Conservation (phyloP, 176 grass and related monocot species). For the Dendrocalamus sinicus region DNA sequence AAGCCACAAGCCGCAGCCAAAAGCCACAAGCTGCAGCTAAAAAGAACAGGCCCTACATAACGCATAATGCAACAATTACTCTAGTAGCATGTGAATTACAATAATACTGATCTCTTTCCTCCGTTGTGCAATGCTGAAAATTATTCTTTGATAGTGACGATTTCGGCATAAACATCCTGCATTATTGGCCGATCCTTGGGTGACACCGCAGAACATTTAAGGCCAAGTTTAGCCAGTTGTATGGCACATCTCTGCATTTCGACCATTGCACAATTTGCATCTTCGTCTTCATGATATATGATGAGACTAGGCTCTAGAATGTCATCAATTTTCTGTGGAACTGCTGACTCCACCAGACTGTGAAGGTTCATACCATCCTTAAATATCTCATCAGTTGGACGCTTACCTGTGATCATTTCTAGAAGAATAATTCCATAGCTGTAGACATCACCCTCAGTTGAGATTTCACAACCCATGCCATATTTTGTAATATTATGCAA, state of each 20-base stretch:
- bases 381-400: slow-evolving; percentile 14
- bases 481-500: slow-evolving; percentile 34
- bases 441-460: slow-evolving; percentile 34
- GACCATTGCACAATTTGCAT: background rate
- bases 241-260: background rate
- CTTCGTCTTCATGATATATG: background rate
- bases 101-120: background rate
- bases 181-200: slow-evolving; percentile 13
- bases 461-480: slow-evolving; percentile 28
- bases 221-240: slow-evolving; percentile 20
- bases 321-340: background rate
- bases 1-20: too few relatives aligned
- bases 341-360: background rate
- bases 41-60: too few relatives aligned
- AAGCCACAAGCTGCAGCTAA: too few relatives aligned
- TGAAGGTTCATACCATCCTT: background rate
- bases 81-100: background rate
- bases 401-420: slow-evolving; percentile 16
- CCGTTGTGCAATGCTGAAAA: background rate
- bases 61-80: too few relatives aligned
- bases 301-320: slow-evolving; percentile 11
- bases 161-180: slow-evolving; percentile 24
- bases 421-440: slow-evolving; percentile 46
- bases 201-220: slow-evolving; percentile 1
- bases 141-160: background rate